Base-by-base conservation (phyloP, 2,329 filamentous ascomycete genomes). In the Lachnellula arida region DNA sequence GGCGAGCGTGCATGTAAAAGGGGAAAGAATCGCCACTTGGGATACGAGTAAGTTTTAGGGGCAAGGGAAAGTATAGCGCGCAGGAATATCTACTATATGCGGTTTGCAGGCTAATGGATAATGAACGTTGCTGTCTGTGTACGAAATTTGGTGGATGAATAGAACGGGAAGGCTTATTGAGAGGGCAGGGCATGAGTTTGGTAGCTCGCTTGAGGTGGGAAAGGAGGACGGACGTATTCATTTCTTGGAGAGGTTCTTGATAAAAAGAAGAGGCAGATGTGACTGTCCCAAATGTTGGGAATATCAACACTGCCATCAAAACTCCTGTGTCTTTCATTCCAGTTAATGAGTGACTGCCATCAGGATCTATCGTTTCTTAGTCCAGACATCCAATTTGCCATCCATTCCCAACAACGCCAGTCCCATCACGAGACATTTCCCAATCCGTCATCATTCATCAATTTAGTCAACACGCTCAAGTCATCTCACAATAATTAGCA, bases 401-500 rank as follows among this genome's bases (percentile, higher is more conserved):
- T 44, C 17, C 42, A 17, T 19, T 22, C 19, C 42, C 42, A 17
- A 12, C n/a, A 44, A 44, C 42, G 42, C 42, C 42, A 44, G 42
- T 44, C 17, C 17, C 42, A 44, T 17, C 17, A 22, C 11, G 42
- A 22, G 19, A 44, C 22, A 44, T 28, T 47, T 47, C 32, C 44
- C 44, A 47, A 47, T 47, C 22, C 22, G 23, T 47, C 22, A 47
- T 47, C 11, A 47, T 14, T 47, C 44, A 22, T 34, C 44, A 47
- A 15, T 8, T 17, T 23, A 17, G n/a, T 22, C 42, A 25, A 22
- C 12, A 23, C 7, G 23, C 25, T 61, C 37, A 67, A 46, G 56
- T 35, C 48, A 63, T 53, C 64, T 80, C 79, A 67, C 87, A 89
- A 72, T 95, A 95, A 71, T 95, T 95, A 6, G 90, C 90, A 1